A percentile compares a stretch with the other conserved stretches of the same genome.
phyloP scores from a whole-genome alignment of 148 eudicot genomes.

The Chenopodium suecicum region DNA sequence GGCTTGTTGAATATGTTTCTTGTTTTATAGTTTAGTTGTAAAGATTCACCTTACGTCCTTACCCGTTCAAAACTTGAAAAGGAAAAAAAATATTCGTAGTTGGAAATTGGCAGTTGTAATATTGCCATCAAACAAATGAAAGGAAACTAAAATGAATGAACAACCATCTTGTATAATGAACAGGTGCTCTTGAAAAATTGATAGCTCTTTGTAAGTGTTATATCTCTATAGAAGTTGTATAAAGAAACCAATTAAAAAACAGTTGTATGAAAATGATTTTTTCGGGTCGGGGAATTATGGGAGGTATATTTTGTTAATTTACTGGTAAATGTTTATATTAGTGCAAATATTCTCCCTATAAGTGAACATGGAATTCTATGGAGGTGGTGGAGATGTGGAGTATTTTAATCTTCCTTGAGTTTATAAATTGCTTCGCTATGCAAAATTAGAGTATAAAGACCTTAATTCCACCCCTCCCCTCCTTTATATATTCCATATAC shows the following conservation, averaged over 20 bases:
- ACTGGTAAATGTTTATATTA: not conserved
- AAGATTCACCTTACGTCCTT: not conserved
- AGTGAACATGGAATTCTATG: not conserved
- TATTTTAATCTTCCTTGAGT: too few relatives aligned
- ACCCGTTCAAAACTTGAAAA: not conserved
- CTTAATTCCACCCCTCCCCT: not conserved
- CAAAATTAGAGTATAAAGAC: too few relatives aligned
- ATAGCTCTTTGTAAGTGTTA: not conserved
- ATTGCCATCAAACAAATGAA: not conserved
- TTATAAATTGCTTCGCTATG: too few relatives aligned
- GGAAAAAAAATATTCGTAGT: not conserved
- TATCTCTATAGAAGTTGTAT: not conserved
- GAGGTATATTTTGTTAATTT: not conserved
- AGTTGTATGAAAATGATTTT: not conserved
- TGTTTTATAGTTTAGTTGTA: not conserved
- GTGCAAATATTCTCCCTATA: not conserved
- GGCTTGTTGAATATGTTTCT: not conserved
- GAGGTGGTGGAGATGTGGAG: not conserved
- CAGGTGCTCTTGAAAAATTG: not conserved
- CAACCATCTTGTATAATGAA: not conserved
- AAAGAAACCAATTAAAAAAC: not conserved
- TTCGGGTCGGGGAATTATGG: not conserved
- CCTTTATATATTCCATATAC: not conserved
- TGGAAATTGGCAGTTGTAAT: not conserved
- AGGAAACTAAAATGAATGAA: not conserved